These are phyloP conservation scores for Neonectria neomacrospora DNA, from an alignment of 2,329 filamentous ascomycete genomes.

Conservation along the genomic window DNA sequence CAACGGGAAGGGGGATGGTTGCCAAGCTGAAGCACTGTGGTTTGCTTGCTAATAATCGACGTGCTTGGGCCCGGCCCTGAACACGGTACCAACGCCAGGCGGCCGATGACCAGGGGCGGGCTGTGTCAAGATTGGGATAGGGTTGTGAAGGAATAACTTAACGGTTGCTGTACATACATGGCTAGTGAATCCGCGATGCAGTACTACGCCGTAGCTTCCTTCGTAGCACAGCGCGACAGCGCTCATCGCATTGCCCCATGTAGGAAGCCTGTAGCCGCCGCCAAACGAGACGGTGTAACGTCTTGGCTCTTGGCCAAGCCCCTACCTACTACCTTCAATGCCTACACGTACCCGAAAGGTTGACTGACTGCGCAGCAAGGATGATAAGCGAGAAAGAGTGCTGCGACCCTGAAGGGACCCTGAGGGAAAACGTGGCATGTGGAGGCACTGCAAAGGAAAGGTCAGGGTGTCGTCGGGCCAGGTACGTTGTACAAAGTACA, in stretches of 20 bases:
- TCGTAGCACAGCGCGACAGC: not conserved
- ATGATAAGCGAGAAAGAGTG: slow-evolving; percentile 14
- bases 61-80: slow-evolving; percentile 33
- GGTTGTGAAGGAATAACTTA: not conserved
- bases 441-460: slow-evolving; percentile 9
- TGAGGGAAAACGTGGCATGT: slow-evolving; percentile 21
- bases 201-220: too few species aligned
- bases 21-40: not conserved
- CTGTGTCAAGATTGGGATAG: slow-evolving; percentile 26
- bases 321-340: too few species aligned
- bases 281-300: slow-evolving; percentile 10
- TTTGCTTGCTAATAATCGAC: slow-evolving; percentile 30
- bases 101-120: slow-evolving; percentile 35
- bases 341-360: not conserved
- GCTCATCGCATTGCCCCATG: slow-evolving; percentile 13
- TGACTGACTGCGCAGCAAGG: not conserved
- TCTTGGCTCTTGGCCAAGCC: slow-evolving; percentile 13
- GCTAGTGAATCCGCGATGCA: not conserved
- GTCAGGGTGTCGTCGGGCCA: not conserved
- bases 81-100: slow-evolving; percentile 34
- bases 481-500: not conserved
- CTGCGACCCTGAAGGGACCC: slow-evolving; percentile 6
- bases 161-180: not conserved
- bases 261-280: slow-evolving; percentile 15
- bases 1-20: not conserved